These are phyloP conservation scores for Capsicum baccatum DNA, from an alignment of 257 asterid species.

Conservation along the genomic window DNA sequence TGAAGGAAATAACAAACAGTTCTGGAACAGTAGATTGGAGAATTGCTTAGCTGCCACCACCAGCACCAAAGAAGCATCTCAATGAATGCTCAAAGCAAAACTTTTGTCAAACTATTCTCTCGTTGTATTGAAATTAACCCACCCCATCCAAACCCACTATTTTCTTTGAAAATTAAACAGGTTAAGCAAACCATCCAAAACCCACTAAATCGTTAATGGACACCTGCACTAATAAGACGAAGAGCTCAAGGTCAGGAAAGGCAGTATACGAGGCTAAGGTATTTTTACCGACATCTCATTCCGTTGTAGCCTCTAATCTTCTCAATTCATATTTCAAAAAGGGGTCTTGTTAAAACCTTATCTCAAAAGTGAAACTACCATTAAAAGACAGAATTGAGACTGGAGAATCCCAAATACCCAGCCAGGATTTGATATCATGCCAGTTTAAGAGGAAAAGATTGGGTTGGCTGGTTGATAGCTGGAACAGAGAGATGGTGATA, in stretches of 20 bases:
- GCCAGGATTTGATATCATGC: not conserved
- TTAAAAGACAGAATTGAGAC: not conserved
- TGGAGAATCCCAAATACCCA: not conserved
- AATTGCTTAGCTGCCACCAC: not conserved
- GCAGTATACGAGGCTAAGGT: too few species aligned
- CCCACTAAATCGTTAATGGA: not conserved
- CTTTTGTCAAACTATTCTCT: not conserved
- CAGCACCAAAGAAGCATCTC: not conserved
- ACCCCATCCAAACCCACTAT: not conserved
- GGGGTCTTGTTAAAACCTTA: not conserved
- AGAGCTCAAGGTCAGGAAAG: too few species aligned
- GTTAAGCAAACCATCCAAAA: not conserved
- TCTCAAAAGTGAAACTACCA: not conserved
- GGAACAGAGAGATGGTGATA: not conserved
- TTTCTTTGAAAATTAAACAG: not conserved
- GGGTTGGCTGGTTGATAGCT: not conserved
- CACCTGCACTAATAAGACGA: too few species aligned
- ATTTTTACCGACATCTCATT: not conserved
- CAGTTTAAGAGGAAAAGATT: not conserved
- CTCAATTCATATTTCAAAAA: not conserved
- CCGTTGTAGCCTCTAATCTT: not conserved
- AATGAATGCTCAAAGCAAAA: not conserved
- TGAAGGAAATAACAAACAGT: not conserved
- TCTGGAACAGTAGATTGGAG: slow-evolving; percentile 17
- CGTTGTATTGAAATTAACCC: not conserved